A percentile compares a stretch with the other conserved stretches of the same genome.
Evolutionary conservation across 352 stramenopile genomes (phyloP).

Genomic region (Globisporangium paroecandrum): DNA sequence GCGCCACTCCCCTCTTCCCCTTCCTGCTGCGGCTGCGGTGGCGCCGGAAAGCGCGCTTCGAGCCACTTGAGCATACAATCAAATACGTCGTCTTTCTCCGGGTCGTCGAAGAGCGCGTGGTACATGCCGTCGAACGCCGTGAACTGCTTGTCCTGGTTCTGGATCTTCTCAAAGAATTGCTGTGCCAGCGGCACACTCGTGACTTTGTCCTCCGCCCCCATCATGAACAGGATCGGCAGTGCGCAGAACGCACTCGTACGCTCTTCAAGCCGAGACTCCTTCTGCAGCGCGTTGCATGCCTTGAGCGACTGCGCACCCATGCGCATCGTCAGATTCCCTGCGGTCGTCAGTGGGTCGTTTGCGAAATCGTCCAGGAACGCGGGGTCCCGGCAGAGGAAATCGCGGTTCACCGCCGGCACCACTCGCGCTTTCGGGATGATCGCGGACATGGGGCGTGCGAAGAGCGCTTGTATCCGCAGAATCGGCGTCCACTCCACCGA

Average conservation of each 20-base stretch:
- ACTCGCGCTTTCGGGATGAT: constrained; percentile 21
- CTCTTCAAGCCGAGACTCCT: constrained; percentile 25
- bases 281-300: constrained; percentile 32
- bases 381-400: constrained; percentile 21
- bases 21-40: not conserved
- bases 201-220: constrained; percentile 45
- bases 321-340: constrained; percentile 30
- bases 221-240: constrained; percentile 27
- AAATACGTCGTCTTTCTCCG: constrained; percentile 44
- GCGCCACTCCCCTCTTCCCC: not conserved
- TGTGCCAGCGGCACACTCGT: constrained; percentile 36
- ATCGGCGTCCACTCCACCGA: constrained; percentile 7
- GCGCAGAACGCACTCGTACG: constrained; percentile 23
- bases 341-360: constrained; percentile 9
- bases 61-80: constrained; percentile 41
- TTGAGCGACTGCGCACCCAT: constrained; percentile 31
- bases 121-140: constrained; percentile 47
- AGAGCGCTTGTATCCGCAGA: constrained; percentile 3
- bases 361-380: constrained; percentile 23
- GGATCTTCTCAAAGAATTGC: constrained; percentile 33
- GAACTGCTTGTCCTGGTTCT: constrained; percentile 49
- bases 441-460: constrained; percentile 16
- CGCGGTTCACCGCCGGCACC: constrained; percentile 28
- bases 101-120: constrained; percentile 60
- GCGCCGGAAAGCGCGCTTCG: constrained; percentile 26